phyloP scores from a whole-genome alignment of 2,329 filamentous ascomycete species.

The Fusarium succisae region DNA sequence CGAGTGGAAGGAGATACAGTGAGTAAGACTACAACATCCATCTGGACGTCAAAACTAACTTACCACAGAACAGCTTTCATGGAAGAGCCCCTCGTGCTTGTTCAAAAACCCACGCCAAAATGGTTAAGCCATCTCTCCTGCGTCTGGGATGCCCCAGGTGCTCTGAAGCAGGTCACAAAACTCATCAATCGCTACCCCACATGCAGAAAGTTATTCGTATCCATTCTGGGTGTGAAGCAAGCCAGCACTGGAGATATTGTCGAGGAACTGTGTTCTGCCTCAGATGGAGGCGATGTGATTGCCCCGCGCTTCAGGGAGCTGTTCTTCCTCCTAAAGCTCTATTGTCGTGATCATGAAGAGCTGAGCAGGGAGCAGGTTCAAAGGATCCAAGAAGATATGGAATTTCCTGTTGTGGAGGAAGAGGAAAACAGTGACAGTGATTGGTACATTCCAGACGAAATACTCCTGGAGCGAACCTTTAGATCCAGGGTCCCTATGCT shows the following conservation, averaged over 20 bases:
- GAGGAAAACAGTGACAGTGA: neutral
- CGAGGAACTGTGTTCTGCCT: neutral
- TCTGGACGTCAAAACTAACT: neutral
- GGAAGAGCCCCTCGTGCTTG: neutral
- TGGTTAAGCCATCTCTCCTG: neutral
- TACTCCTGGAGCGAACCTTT: neutral
- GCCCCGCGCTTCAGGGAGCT: neutral
- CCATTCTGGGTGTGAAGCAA: neutral
- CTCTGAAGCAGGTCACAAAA: neutral
- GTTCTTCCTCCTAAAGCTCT: too few species aligned
- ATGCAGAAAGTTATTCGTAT: neutral
- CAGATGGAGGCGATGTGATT: neutral
- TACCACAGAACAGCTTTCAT: neutral
- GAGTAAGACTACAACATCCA: neutral
- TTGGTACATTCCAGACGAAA: neutral
- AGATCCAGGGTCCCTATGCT: neutral
- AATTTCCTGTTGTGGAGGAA: neutral
- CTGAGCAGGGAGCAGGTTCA: neutral
- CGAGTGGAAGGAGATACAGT: neutral
- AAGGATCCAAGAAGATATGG: neutral
- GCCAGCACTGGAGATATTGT: neutral
- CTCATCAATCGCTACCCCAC: neutral
- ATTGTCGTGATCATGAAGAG: neutral
- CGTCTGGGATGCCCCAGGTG: neutral
- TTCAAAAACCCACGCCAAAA: neutral